Base-by-base conservation (phyloP, 1,284 basidiomycete genomes). In the Leccinum pallidistipes region DNA sequence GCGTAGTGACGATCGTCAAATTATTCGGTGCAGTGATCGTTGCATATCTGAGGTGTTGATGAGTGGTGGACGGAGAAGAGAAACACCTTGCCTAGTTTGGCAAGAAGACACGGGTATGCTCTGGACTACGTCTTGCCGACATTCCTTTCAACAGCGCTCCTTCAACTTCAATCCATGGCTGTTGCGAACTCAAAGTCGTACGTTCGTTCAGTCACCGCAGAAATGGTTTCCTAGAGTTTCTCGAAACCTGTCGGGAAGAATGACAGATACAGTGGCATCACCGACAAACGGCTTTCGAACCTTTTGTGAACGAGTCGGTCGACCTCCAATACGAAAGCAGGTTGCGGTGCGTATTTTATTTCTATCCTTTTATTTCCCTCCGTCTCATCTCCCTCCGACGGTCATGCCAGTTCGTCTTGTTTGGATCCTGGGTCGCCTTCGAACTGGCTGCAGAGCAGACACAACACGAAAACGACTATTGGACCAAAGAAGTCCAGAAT, bases 11-110 rank as follows among this genome's bases (percentile, higher is more conserved):
- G 1, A 1, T 21, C 21, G 21, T 78, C 71, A 68, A 79, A 83
- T 3, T 77, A 75, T 66, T 91, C 89, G n/a, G 90, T 92, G 27
- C 91, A 83, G 52, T 92, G 79, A 67, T 92, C 91, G 69, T 93
- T 92, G n/a, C 85, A 82, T 62, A 24, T 24, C 24, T 24, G 24
- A 4, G 24, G 24, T 24, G 24, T 24, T n/a, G n/a, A n/a, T n/a
- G n/a, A n/a, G 24, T 24, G 90, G 91, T 21, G 91, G 88, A 58
- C 90, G 84, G 16, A 92, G 74, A 91, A 93, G 74, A 81, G 88
- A 74, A 90, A 91, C 90, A 27, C 27, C 5, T 27, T 31, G 11
- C 59, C 31, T 32, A 52, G 61, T 16, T 5, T 32, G 32, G 32
- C 10, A 32, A 32, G 4, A 11, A 32, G 10, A 32, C 11, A 52